Base-by-base conservation (phyloP, 495 filamentous ascomycete genomes). In the Penicillium malachiteum region DNA sequence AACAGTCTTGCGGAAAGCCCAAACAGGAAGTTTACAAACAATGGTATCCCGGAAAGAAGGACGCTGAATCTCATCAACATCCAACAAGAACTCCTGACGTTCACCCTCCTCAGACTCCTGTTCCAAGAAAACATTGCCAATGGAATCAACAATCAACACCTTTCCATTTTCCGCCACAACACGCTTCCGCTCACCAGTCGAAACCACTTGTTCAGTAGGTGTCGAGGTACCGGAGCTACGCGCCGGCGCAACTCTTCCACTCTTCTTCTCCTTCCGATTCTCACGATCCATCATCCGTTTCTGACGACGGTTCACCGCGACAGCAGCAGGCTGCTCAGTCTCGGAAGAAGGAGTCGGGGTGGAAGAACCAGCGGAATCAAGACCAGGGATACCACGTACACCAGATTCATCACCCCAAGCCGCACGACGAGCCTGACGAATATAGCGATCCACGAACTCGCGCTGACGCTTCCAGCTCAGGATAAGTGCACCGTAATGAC, bases 161-260 rank as follows among this genome's bases (percentile, higher is more conserved):
- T 98, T 98, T 40, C 94, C 94, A 66, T 98, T 98, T 77, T 96
- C 88, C 2, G 92, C 92, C 26, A 91, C 81, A 16, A 97, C 88
- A 10, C 85, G 75, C 80, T 91, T 93, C 71, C 87, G 90, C 38
- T 87, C 76, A 2, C 91, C 90, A 57, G 81, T 62, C 57, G 88
- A 62, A 68, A 79, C 68, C 50, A 77, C 67, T 14, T 52, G 21
- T 41, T 80, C 80, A 5, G 75, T 76, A 9, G 75, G 75, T 2
- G 80, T 84, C 2, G 73, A 72, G 14, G 77, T 79, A 31, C 81
- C 83, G 12, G 77, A 71, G 18, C 59, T 59, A 54, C 69, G 70
- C 11, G 44, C 71, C 47, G 58, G 47, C 38, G 48, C 65, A 54
- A 53, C 59, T 52, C 60, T 72, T 42, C 58, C 72, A 49, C 61